phyloP scores from a whole-genome alignment of 148 eudicot genomes.

The Silene latifolia region DNA sequence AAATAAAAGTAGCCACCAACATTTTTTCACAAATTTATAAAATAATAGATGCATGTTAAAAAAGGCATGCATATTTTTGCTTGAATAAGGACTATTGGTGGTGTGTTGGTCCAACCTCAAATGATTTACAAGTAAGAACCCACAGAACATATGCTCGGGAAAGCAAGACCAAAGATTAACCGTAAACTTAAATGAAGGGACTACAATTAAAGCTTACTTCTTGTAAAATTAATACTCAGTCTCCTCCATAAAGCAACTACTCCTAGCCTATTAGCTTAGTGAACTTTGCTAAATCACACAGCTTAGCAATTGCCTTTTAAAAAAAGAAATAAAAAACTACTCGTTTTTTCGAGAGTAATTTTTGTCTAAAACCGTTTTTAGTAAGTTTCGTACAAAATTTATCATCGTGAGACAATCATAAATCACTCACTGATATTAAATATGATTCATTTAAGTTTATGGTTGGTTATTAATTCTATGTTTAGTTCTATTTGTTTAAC shows the following conservation, averaged over 20 bases:
- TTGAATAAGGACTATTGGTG: neutral
- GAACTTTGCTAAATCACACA: neutral
- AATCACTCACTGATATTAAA: no score
- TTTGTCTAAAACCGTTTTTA: no score
- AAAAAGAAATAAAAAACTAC: no score
- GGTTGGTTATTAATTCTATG: no score
- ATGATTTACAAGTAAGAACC: constrained; percentile 1
- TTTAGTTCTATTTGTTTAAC: no score
- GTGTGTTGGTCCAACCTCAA: constrained; percentile 2
- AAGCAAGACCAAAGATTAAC: neutral
- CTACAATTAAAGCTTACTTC: constrained; percentile 2
- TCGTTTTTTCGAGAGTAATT: no score
- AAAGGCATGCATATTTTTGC: neutral
- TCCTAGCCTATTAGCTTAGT: neutral
- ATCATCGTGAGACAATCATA: neutral
- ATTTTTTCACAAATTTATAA: no score
- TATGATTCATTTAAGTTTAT: no score
- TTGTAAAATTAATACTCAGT: neutral
- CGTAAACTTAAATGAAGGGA: neutral
- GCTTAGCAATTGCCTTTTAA: neutral
- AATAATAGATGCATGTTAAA: neutral
- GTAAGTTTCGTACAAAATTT: no score
- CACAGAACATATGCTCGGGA: neutral
- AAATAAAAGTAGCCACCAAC: no score
- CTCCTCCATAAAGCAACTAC: neutral